Percentiles rank a stretch among this genome's conserved stretches.
These are phyloP conservation scores for Porpolomopsis calyptriformis DNA, from an alignment of 768 basidiomycete genomes.

Conservation along the genomic window DNA sequence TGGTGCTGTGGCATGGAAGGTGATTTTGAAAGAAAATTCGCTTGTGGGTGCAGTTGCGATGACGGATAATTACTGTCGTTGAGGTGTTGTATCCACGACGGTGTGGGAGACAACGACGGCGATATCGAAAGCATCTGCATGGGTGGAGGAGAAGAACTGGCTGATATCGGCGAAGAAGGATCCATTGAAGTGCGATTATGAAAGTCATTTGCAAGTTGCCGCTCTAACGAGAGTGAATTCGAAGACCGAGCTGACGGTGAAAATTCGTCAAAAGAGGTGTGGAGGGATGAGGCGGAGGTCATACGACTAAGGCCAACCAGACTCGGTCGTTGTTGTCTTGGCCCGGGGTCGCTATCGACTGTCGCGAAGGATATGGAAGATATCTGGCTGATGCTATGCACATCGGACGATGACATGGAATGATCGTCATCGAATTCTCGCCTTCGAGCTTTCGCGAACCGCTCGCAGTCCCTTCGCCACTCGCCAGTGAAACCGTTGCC, in stretches of 20 bases:
- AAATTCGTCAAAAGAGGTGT: slow-evolving; percentile 66
- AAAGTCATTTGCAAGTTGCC: slow-evolving; percentile 68
- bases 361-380: slow-evolving; percentile 75
- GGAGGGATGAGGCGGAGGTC: slow-evolving; percentile 65
- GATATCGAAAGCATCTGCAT: slow-evolving; percentile 66
- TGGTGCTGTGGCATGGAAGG: slow-evolving; percentile 21
- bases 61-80: slow-evolving; percentile 16
- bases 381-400: slow-evolving; percentile 63
- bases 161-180: slow-evolving; percentile 42
- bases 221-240: slow-evolving; percentile 67
- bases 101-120: slow-evolving; percentile 47
- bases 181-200: slow-evolving; percentile 61
- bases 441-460: slow-evolving; percentile 66
- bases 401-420: slow-evolving; percentile 82
- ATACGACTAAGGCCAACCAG: slow-evolving; percentile 62
- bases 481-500: slow-evolving; percentile 24
- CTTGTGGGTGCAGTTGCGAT: slow-evolving; percentile 28
- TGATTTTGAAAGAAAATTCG: slow-evolving; percentile 28
- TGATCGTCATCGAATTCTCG: slow-evolving; percentile 84
- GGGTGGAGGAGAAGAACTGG: slow-evolving; percentile 65
- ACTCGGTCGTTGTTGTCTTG: slow-evolving; percentile 53
- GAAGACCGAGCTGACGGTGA: slow-evolving; percentile 66
- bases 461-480: slow-evolving; percentile 49
- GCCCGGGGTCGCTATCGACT: slow-evolving; percentile 81
- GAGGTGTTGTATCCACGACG: slow-evolving; percentile 44